Conservation (phyloP, 2,329 filamentous ascomycete species). For the Talaromyces sp. region DNA sequence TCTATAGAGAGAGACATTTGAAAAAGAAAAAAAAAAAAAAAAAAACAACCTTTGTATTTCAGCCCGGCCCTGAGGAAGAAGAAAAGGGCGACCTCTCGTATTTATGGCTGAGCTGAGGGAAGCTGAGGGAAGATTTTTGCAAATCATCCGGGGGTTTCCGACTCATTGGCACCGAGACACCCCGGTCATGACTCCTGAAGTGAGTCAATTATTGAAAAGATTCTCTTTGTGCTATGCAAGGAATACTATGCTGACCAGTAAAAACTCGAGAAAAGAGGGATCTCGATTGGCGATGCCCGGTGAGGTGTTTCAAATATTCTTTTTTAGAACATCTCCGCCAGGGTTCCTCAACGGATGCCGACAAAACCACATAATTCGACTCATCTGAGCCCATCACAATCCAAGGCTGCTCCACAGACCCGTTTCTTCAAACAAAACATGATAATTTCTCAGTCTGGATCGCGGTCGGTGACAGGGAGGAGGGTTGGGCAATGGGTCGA, state of each 20-base stretch:
- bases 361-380: background rate
- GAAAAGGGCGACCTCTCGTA: background rate
- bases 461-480: background rate
- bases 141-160: background rate
- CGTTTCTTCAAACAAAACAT: background rate
- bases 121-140: background rate
- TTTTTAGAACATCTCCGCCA: background rate
- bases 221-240: background rate
- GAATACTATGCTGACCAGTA: background rate
- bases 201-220: background rate
- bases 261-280: background rate
- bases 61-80: too few relatives aligned
- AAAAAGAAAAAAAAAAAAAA: background rate
- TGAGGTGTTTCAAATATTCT: background rate
- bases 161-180: background rate
- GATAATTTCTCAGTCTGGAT: background rate
- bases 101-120: background rate
- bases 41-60: too few relatives aligned
- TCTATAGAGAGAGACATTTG: background rate
- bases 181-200: background rate
- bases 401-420: background rate
- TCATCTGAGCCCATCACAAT: background rate
- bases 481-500: background rate
- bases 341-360: background rate
- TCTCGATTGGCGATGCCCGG: background rate